Evolutionary conservation across 306 rosid genomes (phyloP), one percentile per base, ranked within the genome.

Genomic region (Inga laurina): DNA sequence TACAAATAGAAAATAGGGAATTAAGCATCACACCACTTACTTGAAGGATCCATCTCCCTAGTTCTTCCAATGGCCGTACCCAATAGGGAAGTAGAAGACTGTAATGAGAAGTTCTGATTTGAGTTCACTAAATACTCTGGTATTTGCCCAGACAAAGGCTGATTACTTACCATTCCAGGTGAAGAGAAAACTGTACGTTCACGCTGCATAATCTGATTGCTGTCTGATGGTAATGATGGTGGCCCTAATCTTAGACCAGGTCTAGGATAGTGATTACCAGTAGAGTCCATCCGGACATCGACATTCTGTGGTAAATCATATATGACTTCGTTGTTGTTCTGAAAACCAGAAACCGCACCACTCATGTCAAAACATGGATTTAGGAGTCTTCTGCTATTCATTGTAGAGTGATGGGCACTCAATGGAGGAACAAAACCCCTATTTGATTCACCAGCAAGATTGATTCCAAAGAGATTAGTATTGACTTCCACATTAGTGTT

Each of bases 311-410:
- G 62, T 37, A 78, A 19, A 82, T 24, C 12, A 22, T 69, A 27
- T 13, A 70, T 54, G 37, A 77, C 51, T 83, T 24, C 76, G 52
- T 43, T 67, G 39, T 54, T 77, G 52, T 82, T 82, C 70, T 74
- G 88, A 84, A 71, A 76, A 65, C 73, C 83, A 80, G 88, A 32
- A 22, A 59, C 24, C 43, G 66, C 65, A 72, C 14, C 37, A 76
- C 80, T 84, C 67, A 54, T 62, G 35, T 64, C 72, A 65, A 81
- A 64, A 79, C 62, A 72, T 68, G 80, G 56, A 84, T 70, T 41
- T 39, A 35, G 64, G 72, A 54, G 81, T 73, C 68, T 24, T 67
- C 52, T 73, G 72, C 54, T 46, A 45, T 74, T 72, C 57, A 46
- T 72, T 79, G 49, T 77, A 74, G 62, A 4, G 62, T 68, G 48